Evolutionary conservation across 306 rosid species (phyloP), one percentile per base, ranked within the genome.

Genomic region (Casuarina glauca): DNA sequence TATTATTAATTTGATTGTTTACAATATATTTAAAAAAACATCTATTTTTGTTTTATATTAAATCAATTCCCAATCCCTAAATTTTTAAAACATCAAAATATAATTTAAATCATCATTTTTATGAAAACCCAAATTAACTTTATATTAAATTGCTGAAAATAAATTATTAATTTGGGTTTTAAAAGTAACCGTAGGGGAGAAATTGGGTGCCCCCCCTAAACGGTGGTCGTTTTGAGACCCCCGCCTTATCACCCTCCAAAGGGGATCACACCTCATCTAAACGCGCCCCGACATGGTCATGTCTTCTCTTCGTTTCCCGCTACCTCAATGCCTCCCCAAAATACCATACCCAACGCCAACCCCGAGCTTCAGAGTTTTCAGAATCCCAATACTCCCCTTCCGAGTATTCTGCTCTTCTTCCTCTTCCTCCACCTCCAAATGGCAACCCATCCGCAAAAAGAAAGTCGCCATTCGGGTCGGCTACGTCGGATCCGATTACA

Each of bases 401-500:
- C 41, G 46, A 48, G 84, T 68, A 13, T 77, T 53, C 53, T 81
- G 45, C 72, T 82, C 76, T 61, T 72, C 60, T 58, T 17, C 45
- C 13, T 52, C 12, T 3, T 26, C 73, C 8, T 45, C 61, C 69
- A 58, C 8, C 76, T 15, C 20, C 41, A 85, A 78, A 87, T 90
- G 98, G 98, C 84, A 84, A 49, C 75, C 92, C 66, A 80, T 85
- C 57, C 88, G 93, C 0, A 94, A 92, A 89, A 94, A 90, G 77
- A 94, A 92, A 70, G 93, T 94, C 60, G 96, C 80, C 45, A 75
- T 94, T 91, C 96, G 96, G 66, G 85, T 94, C 43, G 96, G 94
- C 46, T 94, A 94, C 57, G 88, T 88, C 20, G 98, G 97, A 36
- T 84, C 97, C 75, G 84, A 89, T 61, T 94, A 92, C 91, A 82